Evolutionary conservation across 2,329 filamentous ascomycete species (phyloP).

Genomic region (Penicillium sp.): DNA sequence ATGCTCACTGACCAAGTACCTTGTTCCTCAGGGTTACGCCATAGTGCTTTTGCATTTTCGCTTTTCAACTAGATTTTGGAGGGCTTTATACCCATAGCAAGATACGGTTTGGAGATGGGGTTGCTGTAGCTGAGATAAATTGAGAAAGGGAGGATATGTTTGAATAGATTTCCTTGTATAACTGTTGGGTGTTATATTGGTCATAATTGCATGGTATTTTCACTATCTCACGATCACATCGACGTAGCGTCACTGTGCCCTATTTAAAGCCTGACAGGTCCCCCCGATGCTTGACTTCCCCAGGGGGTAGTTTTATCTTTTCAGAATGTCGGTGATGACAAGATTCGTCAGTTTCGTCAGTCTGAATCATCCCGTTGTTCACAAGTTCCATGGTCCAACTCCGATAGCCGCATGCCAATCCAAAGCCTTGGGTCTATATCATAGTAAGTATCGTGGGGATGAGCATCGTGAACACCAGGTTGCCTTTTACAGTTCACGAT

Average conservation of each 20-base stretch:
- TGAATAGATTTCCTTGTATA: conserved; percentile 18
- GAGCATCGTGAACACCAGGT: background rate
- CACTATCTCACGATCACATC: conserved; percentile 26
- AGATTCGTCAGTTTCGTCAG: conserved; percentile 31
- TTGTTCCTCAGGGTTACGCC: background rate
- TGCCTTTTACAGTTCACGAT: conserved; percentile 1
- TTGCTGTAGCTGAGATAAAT: conserved; percentile 1
- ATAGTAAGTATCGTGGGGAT: background rate
- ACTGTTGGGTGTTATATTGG: conserved; percentile 13
- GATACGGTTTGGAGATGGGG: conserved; percentile 6
- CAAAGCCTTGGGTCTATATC: conserved; percentile 21
- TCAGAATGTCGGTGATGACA: conserved; percentile 28
- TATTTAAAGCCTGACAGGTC: conserved; percentile 18
- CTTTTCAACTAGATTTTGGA: conserved; percentile 13
- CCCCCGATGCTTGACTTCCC: background rate
- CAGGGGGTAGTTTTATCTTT: conserved; percentile 15
- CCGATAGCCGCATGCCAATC: conserved; percentile 13
- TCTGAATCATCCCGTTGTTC: conserved; percentile 25
- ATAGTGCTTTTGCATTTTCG: conserved; percentile 2
- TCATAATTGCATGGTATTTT: conserved; percentile 30
- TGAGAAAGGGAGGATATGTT: conserved; percentile 9
- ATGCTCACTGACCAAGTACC: conserved; percentile 40
- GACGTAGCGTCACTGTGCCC: conserved; percentile 25
- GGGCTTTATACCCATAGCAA: conserved; percentile 22
- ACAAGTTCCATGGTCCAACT: conserved; percentile 26